Evolutionary conservation across 140 eudicot genomes (phyloP), one percentile per base, ranked within the genome.

Genomic region (Senecio squalidus): DNA sequence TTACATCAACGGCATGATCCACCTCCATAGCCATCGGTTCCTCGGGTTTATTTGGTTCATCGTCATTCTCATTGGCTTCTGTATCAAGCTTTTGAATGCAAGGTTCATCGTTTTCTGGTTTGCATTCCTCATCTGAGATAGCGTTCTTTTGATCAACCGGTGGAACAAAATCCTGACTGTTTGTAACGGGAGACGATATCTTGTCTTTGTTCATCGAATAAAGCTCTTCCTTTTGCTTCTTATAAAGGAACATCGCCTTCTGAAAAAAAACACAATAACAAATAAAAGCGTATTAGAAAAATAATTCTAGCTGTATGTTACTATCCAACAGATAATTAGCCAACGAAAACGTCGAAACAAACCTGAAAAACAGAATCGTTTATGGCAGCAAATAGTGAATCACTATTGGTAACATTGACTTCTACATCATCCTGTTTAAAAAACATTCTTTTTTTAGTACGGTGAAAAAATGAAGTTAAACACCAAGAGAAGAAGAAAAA

Each of bases 311-410:
- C n/a, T n/a, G n/a, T n/a, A n/a, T n/a, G n/a, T n/a, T n/a, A n/a
- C n/a, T n/a, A n/a, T n/a, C n/a, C n/a, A n/a, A n/a, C n/a, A n/a
- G n/a, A n/a, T n/a, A n/a, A n/a, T n/a, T n/a, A n/a, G n/a, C n/a
- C n/a, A n/a, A n/a, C n/a, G n/a, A n/a, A n/a, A n/a, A n/a, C n/a
- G n/a, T n/a, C n/a, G n/a, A 43, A 5, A 46, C 55, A 15, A 64
- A 88, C 98, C 96, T 91, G 84, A 52, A 78, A 91, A 72, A 91
- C 81, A 68, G 94, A 80, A 72, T 86, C 83, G 60, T 70, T 67
- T 20, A 38, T 53, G 55, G 76, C 69, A 51, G 77, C 48, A 64
- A 82, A 82, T 20, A 85, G 62, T n/a, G 69, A 29, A 29, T 43
- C 45, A 38, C 78, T 69, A 34, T 55, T 27, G 22, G 67, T 57